Evolutionary conservation across 345 rosid species (phyloP).

Genomic region (Raphanus sativus): DNA sequence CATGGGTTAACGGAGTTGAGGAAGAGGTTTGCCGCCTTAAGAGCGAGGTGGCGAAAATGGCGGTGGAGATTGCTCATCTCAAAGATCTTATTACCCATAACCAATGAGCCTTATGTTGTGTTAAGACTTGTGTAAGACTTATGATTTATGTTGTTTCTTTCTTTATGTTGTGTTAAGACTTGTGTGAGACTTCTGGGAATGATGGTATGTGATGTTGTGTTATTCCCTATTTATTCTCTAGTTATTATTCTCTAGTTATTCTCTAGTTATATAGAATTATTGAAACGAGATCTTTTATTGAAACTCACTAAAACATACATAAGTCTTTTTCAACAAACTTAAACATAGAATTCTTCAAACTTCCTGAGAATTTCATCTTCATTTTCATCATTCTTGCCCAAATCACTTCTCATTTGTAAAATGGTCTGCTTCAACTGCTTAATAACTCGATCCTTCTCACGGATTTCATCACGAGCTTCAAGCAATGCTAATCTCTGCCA

Average conservation of each 20-base stretch:
- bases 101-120: no score
- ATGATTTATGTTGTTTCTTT: no score
- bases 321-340: background rate
- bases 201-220: no score
- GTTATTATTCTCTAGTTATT: no score
- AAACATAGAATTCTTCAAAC: background rate
- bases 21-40: background rate
- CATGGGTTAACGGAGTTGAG: background rate
- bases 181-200: no score
- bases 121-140: no score
- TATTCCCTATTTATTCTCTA: no score
- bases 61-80: background rate
- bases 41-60: background rate
- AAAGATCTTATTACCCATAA: background rate
- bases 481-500: background rate
- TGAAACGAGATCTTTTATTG: no score
- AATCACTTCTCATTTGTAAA: background rate
- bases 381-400: background rate
- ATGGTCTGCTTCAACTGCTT: background rate
- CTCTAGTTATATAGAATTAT: no score
- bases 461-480: background rate
- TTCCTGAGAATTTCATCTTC: background rate
- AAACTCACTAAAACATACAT: no score
- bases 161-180: no score
- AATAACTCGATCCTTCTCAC: background rate